These are phyloP conservation scores for Trichoderma simmonsii DNA, from an alignment of 2,329 filamentous ascomycete species.

Conservation along the genomic window DNA sequence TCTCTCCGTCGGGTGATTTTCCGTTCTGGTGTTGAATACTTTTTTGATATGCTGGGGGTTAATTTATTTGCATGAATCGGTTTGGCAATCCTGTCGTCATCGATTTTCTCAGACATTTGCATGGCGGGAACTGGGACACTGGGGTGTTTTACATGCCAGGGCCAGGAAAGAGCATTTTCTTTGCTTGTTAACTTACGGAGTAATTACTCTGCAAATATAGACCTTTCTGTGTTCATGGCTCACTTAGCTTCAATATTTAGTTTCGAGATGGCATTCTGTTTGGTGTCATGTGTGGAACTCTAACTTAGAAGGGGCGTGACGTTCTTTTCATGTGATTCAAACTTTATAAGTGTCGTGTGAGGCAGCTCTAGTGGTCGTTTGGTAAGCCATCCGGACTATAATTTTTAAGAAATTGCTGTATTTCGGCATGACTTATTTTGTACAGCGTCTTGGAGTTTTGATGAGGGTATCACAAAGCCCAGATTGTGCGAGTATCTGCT, in stretches of 20 bases:
- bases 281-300: not conserved
- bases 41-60: not conserved
- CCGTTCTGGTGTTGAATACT: not conserved
- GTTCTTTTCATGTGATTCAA: not conserved
- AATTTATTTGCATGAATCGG: not conserved
- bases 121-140: not conserved
- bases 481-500: not conserved
- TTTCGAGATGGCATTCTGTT: not conserved
- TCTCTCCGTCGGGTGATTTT: not conserved
- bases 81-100: slow-evolving; percentile 6
- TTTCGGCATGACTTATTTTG: not conserved
- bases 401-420: not conserved
- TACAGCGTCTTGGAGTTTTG: not conserved
- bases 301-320: not conserved
- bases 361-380: not conserved
- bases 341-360: not conserved
- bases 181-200: not conserved
- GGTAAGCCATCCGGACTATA: not conserved
- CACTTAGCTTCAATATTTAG: not conserved
- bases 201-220: not conserved
- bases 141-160: not conserved
- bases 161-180: too few relatives aligned
- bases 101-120: not conserved
- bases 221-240: too few relatives aligned
- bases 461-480: not conserved